Conservation (phyloP, 2,329 filamentous ascomycete genomes). For the Calonectria hawksworthii region DNA sequence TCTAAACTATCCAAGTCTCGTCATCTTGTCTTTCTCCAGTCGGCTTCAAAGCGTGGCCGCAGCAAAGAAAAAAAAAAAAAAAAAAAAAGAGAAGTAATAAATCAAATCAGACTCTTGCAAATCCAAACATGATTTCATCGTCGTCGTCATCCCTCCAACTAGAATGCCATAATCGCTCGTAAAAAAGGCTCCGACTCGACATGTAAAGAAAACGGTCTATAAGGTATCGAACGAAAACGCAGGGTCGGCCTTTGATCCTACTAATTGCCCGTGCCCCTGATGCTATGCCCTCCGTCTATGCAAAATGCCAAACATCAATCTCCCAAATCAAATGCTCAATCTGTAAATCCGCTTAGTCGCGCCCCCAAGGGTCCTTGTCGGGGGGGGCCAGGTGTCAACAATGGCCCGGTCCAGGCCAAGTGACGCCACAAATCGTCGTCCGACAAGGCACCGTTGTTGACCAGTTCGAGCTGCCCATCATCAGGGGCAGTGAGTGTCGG, state of each 20-base stretch:
- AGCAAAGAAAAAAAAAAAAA: neutral
- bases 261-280: constrained; percentile 31
- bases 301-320: constrained; percentile 42
- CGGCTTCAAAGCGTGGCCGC: neutral
- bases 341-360: constrained; percentile 23
- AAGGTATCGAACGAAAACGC: constrained; percentile 46
- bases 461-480: constrained; percentile 27
- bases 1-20: constrained; percentile 9
- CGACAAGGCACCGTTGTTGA: constrained; percentile 27
- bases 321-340: constrained; percentile 38
- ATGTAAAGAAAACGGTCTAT: constrained; percentile 47
- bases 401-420: constrained; percentile 10
- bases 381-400: neutral
- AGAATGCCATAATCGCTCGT: constrained; percentile 33
- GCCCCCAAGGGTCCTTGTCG: neutral
- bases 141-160: constrained; percentile 25
- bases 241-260: constrained; percentile 31
- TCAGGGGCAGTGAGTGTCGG: constrained; percentile 40
- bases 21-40: neutral
- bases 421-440: constrained; percentile 31
- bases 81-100: neutral
- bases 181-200: constrained; percentile 35
- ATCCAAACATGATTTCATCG: constrained; percentile 5
- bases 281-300: constrained; percentile 41
- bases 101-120: neutral